These are phyloP conservation scores for Rhizophagus clarus DNA, from an alignment of 192 early-diverging fungal species.

Conservation along the genomic window DNA sequence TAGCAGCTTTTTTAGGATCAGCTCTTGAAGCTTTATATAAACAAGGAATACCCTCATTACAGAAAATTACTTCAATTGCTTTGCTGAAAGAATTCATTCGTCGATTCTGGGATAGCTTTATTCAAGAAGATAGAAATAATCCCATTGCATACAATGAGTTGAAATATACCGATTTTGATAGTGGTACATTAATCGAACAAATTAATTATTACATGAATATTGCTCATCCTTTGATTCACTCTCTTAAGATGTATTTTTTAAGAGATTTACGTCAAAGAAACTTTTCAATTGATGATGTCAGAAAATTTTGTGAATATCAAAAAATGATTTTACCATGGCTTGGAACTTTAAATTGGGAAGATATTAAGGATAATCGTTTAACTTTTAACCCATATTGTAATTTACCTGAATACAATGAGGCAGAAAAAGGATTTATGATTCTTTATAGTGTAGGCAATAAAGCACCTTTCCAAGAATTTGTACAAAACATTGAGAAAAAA, in stretches of 20 bases:
- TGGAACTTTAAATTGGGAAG: constrained; percentile 12
- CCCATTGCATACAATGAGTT: neutral
- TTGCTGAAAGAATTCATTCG: constrained; percentile 31
- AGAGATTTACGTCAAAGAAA: constrained; percentile 9
- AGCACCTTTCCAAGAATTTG: neutral
- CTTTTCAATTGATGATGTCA: constrained; percentile 25
- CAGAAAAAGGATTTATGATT: neutral
- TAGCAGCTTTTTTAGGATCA: neutral
- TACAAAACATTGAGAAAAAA: neutral
- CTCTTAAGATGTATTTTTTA: constrained; percentile 28
- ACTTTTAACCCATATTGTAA: constrained; percentile 29
- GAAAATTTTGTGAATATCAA: constrained; percentile 18
- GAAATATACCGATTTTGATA: neutral
- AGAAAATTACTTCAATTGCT: constrained; percentile 24
- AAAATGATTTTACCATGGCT: constrained; percentile 26
- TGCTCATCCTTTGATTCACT: neutral
- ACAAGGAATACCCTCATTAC: neutral
- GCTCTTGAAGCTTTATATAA: neutral
- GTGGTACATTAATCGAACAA: neutral
- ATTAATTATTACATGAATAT: neutral
- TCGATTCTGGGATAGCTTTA: neutral
- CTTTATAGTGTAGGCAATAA: neutral
- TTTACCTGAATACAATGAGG: neutral
- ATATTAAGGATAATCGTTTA: neutral
- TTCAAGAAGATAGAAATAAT: neutral